Base-by-base conservation (phyloP, 495 filamentous ascomycete species). In the Arthonia radiata region DNA sequence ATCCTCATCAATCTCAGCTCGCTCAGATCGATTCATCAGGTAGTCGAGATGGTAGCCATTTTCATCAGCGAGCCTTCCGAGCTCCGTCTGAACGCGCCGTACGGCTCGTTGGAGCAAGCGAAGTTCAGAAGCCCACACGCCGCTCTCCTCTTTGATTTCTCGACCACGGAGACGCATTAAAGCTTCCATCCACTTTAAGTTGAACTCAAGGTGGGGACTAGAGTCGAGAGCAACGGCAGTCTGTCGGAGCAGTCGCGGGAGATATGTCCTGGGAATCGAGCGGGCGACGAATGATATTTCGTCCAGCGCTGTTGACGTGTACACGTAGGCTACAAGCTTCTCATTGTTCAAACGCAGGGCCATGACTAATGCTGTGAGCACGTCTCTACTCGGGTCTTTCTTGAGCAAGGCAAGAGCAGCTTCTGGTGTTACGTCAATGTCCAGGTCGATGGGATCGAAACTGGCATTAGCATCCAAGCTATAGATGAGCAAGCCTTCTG, bases 381-480 rank as follows among this genome's bases (percentile, higher is more conserved):
- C 91, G 21, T 89, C 76, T 36, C 61, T 61, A n/a, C n/a, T n/a
- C n/a, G n/a, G n/a, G 27, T 82, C 66, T 23, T 68, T 57, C 23
- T 57, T 43, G n/a, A 93, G 56, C 5, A 75, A 70, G 6, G 64
- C 56, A 1, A 91, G 50, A 3, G 79, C 91, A 17, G 59, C 72
- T 2, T 69, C 67, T 0, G 81, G 80, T 4, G 86, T 97, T 32
- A 94, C 73, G 23, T 72, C 67, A 37, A 94, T 71, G 39, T 91
- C 82, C 4, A 97, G 68, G 44, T 97, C 89, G 43, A 89, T 91
- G 2, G 86, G 86, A 46, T 97, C 86, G 39, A 97, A 97, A 32
- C 66, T 56, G 2, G 61, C 28, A 2, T 36, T 58, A 11, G 58
- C 69, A 41, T 94, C 86, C 19, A 94, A 54, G 28, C 71, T 79